Evolutionary conservation across 805 yeast species (phyloP).

Genomic region (Yarrowia yakushimensis): DNA sequence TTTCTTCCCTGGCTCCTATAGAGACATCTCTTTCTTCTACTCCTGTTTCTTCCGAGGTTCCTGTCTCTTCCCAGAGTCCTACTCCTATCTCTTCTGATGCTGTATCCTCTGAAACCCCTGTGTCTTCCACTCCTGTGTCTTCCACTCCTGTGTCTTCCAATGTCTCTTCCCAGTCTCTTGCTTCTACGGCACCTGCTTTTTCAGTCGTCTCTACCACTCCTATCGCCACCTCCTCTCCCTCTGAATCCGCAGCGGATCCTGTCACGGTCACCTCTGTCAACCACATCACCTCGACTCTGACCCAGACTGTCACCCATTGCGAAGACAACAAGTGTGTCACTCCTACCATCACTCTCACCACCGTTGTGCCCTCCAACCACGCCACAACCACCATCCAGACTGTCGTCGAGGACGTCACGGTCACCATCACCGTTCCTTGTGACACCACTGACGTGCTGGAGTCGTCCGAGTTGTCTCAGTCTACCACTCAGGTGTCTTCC

Average conservation of each 20-base stretch:
- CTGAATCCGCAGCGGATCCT: background rate
- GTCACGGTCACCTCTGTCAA: background rate
- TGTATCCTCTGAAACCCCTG: background rate
- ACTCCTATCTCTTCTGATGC: background rate
- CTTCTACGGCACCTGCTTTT: background rate
- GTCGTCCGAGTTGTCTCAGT: too few species aligned
- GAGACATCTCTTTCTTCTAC: background rate
- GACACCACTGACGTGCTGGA: slow-evolving; percentile 11
- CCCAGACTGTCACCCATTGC: slow-evolving; percentile 18
- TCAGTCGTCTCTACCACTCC: background rate
- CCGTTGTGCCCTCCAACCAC: slow-evolving; percentile 15
- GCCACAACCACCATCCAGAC: slow-evolving; percentile 8
- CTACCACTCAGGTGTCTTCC: background rate
- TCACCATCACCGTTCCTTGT: slow-evolving; percentile 16
- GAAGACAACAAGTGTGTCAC: slow-evolving; percentile 12
- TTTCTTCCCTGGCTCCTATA: background rate
- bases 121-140: background rate
- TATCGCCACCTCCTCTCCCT: background rate
- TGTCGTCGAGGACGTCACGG: slow-evolving; percentile 5
- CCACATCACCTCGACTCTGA: slow-evolving; percentile 6
- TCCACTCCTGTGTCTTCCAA: background rate
- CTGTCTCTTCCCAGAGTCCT: background rate
- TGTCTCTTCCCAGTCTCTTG: background rate
- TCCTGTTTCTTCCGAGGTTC: background rate
- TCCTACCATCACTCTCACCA: slow-evolving; percentile 18